Percentiles rank a stretch among this genome's conserved stretches.
Evolutionary conservation across 805 yeast genomes (phyloP).

Genomic region (Lachancea sp.): DNA sequence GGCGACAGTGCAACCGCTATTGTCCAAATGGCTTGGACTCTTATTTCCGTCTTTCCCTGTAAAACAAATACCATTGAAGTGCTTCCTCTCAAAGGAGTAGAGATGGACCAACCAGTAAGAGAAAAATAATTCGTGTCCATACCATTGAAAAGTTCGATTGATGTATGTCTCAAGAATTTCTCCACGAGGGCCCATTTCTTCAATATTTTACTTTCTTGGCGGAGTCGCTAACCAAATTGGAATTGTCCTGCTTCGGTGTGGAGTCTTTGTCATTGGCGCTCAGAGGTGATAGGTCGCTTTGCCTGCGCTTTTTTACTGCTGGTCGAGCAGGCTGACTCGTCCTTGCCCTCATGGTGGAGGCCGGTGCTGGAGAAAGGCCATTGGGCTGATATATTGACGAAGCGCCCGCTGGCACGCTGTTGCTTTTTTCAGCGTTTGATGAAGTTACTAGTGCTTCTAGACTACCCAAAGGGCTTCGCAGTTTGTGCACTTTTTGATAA

Average conservation of each 20-base stretch:
- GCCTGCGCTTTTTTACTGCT: constrained; percentile 5
- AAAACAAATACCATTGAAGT: too few species aligned
- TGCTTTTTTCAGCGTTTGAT: constrained; percentile 6
- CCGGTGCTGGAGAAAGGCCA: neutral
- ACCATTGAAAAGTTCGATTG: too few species aligned
- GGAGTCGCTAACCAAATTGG: neutral
- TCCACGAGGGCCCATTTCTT: too few species aligned
- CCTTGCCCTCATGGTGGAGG: neutral
- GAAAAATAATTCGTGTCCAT: too few species aligned
- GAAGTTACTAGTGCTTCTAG: constrained; percentile 37
- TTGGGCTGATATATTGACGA: neutral
- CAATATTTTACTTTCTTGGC: neutral
- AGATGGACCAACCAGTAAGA: too few species aligned
- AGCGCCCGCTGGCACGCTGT: constrained; percentile 6
- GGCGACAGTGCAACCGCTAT: too few species aligned
- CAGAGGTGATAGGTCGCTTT: constrained; percentile 10
- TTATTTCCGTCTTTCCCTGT: too few species aligned
- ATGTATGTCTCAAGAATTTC: too few species aligned
- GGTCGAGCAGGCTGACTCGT: constrained; percentile 1
- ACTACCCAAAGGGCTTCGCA: constrained; percentile 50
- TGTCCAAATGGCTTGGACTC: too few species aligned
- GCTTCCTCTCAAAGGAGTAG: too few species aligned
- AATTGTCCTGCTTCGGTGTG: neutral
- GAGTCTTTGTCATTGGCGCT: constrained; percentile 4
- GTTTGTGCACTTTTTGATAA: constrained; percentile 43